Evolutionary conservation across 805 yeast species (phyloP).

Genomic region (Brettanomyces bruxellensis): DNA sequence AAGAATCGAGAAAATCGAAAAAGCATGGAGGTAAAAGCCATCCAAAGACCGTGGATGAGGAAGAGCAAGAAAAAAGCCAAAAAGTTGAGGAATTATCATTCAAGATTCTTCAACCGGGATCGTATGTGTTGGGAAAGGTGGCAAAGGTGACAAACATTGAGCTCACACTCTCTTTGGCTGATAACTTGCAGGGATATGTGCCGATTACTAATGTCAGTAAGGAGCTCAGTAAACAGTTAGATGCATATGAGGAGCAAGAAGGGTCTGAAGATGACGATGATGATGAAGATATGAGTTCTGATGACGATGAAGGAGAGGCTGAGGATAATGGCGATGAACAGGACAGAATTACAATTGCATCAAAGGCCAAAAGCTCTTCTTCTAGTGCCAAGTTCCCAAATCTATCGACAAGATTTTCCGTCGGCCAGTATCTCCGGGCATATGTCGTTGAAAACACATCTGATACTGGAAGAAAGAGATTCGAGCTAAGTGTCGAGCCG

Average conservation of each 20-base stretch:
- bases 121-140: slow-evolving; percentile 71
- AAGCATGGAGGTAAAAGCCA: slow-evolving; percentile 19
- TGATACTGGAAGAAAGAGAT: slow-evolving; percentile 42
- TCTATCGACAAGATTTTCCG: slow-evolving; percentile 41
- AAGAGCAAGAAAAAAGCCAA: slow-evolving; percentile 20
- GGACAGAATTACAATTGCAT: slow-evolving; percentile 8
- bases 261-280: slow-evolving; percentile 34
- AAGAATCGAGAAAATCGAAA: slow-evolving; percentile 21
- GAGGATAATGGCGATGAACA: slow-evolving; percentile 9
- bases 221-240: slow-evolving; percentile 48
- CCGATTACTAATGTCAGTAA: slow-evolving; percentile 67
- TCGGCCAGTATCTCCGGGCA: slow-evolving; percentile 87
- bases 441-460: slow-evolving; percentile 46
- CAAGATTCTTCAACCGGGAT: slow-evolving; percentile 60
- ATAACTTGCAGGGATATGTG: slow-evolving; percentile 69
- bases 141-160: slow-evolving; percentile 51
- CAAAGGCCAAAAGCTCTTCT: slow-evolving; percentile 20
- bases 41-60: slow-evolving; percentile 15
- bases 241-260: slow-evolving; percentile 43
- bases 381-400: slow-evolving; percentile 42
- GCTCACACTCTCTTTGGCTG: slow-evolving; percentile 65
- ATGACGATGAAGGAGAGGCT: slow-evolving; percentile 15
- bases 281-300: slow-evolving; percentile 22
- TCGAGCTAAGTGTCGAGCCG: slow-evolving; percentile 71
- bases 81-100: slow-evolving; percentile 55